Conservation (phyloP, 1,139 yeast species). For the Spencermartinsiella ligniputridi region DNA sequence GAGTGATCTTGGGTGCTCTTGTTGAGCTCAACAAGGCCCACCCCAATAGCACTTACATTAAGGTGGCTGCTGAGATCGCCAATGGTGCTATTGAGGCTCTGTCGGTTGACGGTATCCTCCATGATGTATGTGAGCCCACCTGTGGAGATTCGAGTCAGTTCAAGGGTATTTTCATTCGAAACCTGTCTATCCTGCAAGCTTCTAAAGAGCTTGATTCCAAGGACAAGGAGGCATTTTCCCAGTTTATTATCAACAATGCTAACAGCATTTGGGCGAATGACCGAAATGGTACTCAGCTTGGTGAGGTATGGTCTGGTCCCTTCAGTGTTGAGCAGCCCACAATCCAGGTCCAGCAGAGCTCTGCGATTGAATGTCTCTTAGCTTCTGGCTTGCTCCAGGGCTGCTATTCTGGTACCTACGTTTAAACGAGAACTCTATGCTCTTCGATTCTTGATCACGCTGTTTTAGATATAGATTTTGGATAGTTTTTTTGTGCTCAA, state of each 20-base stretch:
- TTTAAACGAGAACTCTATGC: neutral
- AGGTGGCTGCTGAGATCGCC: slow-evolving; percentile 14
- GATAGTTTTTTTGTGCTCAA: neutral
- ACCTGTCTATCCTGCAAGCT: slow-evolving; percentile 12
- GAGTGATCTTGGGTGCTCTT: slow-evolving; percentile 19
- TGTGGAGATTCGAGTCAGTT: slow-evolving; percentile 20
- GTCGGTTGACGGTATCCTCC: slow-evolving; percentile 14
- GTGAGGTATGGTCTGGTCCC: slow-evolving; percentile 4
- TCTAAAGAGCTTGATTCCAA: neutral
- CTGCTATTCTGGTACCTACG: neutral
- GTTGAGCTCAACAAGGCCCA: slow-evolving; percentile 14
- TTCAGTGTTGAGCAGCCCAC: neutral
- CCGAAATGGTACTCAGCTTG: neutral
- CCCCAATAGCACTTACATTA: slow-evolving; percentile 6
- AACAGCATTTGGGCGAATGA: neutral
- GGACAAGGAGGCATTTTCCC: slow-evolving; percentile 3
- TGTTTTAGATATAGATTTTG: neutral
- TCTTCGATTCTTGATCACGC: neutral
- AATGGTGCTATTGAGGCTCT: slow-evolving; percentile 11
- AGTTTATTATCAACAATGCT: slow-evolving; percentile 8
- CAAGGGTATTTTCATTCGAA: slow-evolving; percentile 20
- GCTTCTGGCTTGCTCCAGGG: neutral
- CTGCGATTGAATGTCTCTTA: slow-evolving; percentile 2
- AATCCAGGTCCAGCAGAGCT: slow-evolving; percentile 1
- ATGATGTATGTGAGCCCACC: slow-evolving; percentile 17